A percentile compares a stretch with the other conserved stretches of the same genome.
phyloP scores from a whole-genome alignment of 768 basidiomycete genomes.

The Leccinum incarnatum region DNA sequence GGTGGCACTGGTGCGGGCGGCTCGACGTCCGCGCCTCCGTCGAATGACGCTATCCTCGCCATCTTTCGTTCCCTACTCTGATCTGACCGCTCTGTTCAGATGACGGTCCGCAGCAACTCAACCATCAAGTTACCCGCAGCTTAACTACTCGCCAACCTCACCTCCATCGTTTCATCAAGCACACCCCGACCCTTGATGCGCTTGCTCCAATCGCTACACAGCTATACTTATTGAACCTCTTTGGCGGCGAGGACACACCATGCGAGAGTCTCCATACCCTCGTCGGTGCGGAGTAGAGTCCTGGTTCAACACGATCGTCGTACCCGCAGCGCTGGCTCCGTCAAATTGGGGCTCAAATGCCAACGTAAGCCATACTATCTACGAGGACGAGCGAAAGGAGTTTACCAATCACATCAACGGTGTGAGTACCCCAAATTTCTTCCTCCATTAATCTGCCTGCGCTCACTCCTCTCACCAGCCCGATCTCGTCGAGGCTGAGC shows the following conservation, averaged over 20 bases:
- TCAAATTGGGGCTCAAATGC: slow-evolving; percentile 83
- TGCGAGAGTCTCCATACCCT: slow-evolving; percentile 95
- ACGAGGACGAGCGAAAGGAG: slow-evolving; percentile 91
- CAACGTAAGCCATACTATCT: slow-evolving; percentile 95
- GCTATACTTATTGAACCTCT: slow-evolving; percentile 89
- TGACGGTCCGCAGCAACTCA: no score
- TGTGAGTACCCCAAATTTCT: slow-evolving; percentile 45
- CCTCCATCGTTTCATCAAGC: slow-evolving; percentile 95
- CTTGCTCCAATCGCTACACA: slow-evolving; percentile 75
- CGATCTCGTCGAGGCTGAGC: slow-evolving; percentile 63
- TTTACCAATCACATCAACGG: slow-evolving; percentile 99
- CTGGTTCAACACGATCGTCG: slow-evolving; percentile 98
- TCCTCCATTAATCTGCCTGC: not conserved
- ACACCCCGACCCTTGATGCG: slow-evolving; percentile 80
- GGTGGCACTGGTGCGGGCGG: no score
- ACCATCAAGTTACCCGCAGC: no score
- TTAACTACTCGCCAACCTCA: slow-evolving; percentile 50
- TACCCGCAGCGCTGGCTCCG: slow-evolving; percentile 66
- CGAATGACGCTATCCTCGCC: no score
- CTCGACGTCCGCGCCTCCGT: no score
- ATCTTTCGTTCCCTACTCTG: no score
- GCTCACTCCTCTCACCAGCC: slow-evolving; percentile 66
- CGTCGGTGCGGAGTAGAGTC: slow-evolving; percentile 95
- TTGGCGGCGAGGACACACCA: slow-evolving; percentile 83
- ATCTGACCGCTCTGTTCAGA: no score